Evolutionary conservation across 2,329 filamentous ascomycete genomes (phyloP), one percentile per base, ranked within the genome.

Genomic region (Trichoderma sp.): DNA sequence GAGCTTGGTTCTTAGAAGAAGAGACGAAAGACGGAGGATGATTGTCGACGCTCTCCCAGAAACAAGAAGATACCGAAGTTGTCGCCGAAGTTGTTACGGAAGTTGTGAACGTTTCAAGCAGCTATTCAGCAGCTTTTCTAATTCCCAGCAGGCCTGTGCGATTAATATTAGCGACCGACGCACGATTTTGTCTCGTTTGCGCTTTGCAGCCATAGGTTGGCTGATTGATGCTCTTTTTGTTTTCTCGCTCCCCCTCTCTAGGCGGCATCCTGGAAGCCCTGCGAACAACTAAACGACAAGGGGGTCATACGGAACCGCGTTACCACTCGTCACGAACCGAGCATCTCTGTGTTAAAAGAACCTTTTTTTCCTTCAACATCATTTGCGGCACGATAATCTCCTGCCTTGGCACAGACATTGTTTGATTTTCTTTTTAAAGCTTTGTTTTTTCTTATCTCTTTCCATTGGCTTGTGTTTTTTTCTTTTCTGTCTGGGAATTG

Each of bases 1-100:
- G 83, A 85, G 66, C 75, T 85, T 60, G 83, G 83, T 41, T 81
- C 82, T 62, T 84, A 80, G 76, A 31, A 53, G 67, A 65, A 45
- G 21, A 50, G 16, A 50, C 50, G 50, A 56, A 56, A 6, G 62
- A 7, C 18, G 27, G 18, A 18, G 16, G 29, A 53, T 35, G 24
- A 64, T 27, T 53, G 24, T 45, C 60, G 59, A 21, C 38, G 18
- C 18, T 11, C 27, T 50, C 29, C n/a, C 53, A n/a, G 29, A 31
- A 41, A 7, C 7, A 63, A 33, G 18, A 18, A n/a, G 33, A 35
- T 35, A 35, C 33, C 33, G 11, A 35, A 35, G 14, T 41, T 41
- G 31, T 24, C 14, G 14, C 33, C 33, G 11, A 35, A 35, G 14
- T 41, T 41, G 31, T 24, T 12, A 6, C 35, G 14, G n/a, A 60